Evolutionary conservation across 2,329 filamentous ascomycete species (phyloP).

Genomic region (Botrytis squamosa): DNA sequence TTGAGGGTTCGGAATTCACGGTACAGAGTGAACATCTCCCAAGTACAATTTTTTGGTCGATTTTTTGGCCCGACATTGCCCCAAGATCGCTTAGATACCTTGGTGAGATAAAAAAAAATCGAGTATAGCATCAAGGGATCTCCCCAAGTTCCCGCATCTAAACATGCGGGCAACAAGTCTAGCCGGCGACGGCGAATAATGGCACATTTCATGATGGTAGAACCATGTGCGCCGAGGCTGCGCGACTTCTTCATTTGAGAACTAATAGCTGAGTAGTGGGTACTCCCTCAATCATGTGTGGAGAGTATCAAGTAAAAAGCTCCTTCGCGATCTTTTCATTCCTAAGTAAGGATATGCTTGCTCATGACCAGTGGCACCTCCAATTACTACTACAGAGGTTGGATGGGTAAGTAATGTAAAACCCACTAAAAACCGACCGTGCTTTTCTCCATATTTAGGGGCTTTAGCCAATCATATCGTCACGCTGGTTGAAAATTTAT

Average conservation of each 20-base stretch:
- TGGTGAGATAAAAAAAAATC: neutral
- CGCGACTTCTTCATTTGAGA: neutral
- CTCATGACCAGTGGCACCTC: neutral
- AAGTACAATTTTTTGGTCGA: neutral
- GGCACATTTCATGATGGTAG: neutral
- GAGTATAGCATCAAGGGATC: neutral
- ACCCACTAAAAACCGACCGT: too few species aligned
- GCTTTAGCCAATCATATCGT: too few species aligned
- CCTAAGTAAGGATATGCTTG: conserved; percentile 10
- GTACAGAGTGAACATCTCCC: neutral
- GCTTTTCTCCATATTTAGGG: too few species aligned
- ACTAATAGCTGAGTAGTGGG: neutral
- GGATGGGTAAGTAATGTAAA: too few species aligned
- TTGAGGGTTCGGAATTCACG: neutral
- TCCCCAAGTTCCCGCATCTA: neutral
- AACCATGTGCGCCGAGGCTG: neutral
- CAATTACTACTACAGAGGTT: neutral
- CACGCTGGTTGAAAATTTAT: too few species aligned
- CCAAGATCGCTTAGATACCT: neutral
- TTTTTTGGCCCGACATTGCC: neutral
- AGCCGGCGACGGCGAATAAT: neutral
- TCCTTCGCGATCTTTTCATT: neutral
- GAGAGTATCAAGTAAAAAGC: neutral
- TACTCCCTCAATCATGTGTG: neutral
- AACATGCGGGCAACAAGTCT: neutral